phyloP scores from a whole-genome alignment of 2,329 filamentous ascomycete species.

The Aureobasidium pullulans region DNA sequence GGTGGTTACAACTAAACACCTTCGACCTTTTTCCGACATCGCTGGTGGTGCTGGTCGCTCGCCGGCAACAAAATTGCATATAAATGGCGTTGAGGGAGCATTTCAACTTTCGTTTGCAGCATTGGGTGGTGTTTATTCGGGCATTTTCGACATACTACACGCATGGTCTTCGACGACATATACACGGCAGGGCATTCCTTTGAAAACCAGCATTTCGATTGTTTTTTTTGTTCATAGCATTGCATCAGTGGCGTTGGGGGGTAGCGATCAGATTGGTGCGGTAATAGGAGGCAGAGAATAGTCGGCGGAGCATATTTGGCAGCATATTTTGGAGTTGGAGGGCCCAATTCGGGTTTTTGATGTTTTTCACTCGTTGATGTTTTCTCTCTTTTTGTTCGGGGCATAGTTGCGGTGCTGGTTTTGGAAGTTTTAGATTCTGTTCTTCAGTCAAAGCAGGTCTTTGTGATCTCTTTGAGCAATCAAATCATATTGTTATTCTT shows the following conservation, averaged over 20 bases:
- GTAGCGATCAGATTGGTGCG: not conserved
- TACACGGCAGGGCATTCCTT: too few relatives aligned
- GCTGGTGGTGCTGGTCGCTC: not conserved
- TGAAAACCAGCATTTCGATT: not conserved
- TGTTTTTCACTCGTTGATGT: not conserved
- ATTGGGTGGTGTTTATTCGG: not conserved
- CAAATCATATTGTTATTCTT: not conserved
- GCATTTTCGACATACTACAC: not conserved
- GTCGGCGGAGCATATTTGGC: not conserved
- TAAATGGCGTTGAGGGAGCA: not conserved
- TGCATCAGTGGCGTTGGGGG: not conserved
- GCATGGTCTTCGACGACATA: not conserved
- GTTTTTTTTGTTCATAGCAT: not conserved
- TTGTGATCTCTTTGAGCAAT: not conserved
- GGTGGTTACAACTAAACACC: slow-evolving; percentile 22
- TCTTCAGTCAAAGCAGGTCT: not conserved
- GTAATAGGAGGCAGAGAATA: too few relatives aligned
- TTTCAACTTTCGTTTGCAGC: not conserved
- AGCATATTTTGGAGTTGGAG: not conserved
- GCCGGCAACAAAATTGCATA: not conserved
- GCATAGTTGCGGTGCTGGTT: not conserved
- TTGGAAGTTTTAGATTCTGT: not conserved
- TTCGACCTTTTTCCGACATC: not conserved
- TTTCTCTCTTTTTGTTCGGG: not conserved
- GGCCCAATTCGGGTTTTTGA: not conserved